Percentiles rank a stretch among this genome's conserved stretches.
phyloP scores from a whole-genome alignment of 2,329 filamentous ascomycete species.

The Sarocladiaceae sp. region DNA sequence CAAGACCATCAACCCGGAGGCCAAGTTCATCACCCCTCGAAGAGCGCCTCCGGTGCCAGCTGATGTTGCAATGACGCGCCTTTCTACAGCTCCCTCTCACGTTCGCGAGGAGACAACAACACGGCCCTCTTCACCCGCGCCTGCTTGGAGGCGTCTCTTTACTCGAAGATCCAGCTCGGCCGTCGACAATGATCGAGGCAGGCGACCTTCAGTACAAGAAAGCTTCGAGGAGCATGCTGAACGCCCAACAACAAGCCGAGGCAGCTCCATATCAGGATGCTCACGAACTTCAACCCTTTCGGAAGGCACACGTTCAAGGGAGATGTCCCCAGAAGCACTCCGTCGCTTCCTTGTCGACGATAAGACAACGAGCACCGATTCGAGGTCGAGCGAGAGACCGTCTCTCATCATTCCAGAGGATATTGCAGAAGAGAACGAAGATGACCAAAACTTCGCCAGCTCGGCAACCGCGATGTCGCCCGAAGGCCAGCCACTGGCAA shows the following conservation, averaged over 20 bases:
- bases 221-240: not conserved
- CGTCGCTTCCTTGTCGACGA: slow-evolving; percentile 46
- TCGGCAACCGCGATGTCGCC: slow-evolving; percentile 31
- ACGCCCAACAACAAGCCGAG: slow-evolving; percentile 2
- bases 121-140: slow-evolving; percentile 41
- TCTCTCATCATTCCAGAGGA: slow-evolving; percentile 29
- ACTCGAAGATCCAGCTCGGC: slow-evolving; percentile 11
- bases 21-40: slow-evolving; percentile 67
- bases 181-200: slow-evolving; percentile 4
- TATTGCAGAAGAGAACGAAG: slow-evolving; percentile 34
- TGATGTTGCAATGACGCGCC: slow-evolving; percentile 18
- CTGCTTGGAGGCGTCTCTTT: slow-evolving; percentile 48
- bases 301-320: slow-evolving; percentile 37
- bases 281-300: slow-evolving; percentile 16
- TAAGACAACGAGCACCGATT: slow-evolving; percentile 21
- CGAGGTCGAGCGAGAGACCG: slow-evolving; percentile 22
- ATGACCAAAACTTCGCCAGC: slow-evolving; percentile 58
- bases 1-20: slow-evolving; percentile 71
- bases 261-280: not conserved
- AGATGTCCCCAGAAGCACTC: slow-evolving; percentile 51
- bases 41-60: slow-evolving; percentile 37
- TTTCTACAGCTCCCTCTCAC: slow-evolving; percentile 24
- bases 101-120: slow-evolving; percentile 33
- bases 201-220: slow-evolving; percentile 4
- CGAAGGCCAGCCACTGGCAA: slow-evolving; percentile 37